Percentiles rank a stretch among this genome's conserved stretches.
Evolutionary conservation across 2,329 filamentous ascomycete species (phyloP).

Genomic region (Verticillium isaacii): DNA sequence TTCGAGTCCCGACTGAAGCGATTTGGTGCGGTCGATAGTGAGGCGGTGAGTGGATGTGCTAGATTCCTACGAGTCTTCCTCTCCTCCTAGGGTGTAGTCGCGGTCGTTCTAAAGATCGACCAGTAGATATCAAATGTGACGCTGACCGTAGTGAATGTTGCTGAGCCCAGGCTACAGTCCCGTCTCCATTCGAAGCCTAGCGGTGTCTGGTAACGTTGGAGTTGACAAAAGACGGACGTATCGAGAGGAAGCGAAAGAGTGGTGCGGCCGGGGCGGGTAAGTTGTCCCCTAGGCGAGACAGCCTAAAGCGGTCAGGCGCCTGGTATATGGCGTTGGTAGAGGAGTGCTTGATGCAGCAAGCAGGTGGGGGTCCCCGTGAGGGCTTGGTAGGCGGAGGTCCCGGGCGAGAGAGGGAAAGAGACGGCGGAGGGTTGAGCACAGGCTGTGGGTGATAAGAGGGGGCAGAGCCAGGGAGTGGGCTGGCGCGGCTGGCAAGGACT

Average conservation of each 20-base stretch:
- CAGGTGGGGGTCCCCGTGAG: slow-evolving; percentile 12
- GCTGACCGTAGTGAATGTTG: background rate
- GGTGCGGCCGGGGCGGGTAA: slow-evolving; percentile 6
- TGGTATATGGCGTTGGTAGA: slow-evolving; percentile 6
- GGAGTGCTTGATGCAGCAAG: slow-evolving; percentile 1
- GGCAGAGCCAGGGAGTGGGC: background rate
- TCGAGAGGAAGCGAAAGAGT: slow-evolving; percentile 6
- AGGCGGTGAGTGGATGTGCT: background rate
- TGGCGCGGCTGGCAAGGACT: background rate
- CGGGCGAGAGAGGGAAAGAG: background rate
- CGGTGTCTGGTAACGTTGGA: background rate
- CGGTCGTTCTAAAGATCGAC: background rate
- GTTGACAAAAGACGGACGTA: slow-evolving; percentile 1
- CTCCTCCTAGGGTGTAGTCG: background rate
- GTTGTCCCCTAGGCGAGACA: slow-evolving; percentile 3
- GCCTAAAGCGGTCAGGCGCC: background rate
- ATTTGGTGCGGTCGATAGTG: background rate
- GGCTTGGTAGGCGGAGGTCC: background rate
- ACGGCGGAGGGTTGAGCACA: background rate
- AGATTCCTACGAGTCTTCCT: background rate
- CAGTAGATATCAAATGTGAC: background rate
- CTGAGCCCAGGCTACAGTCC: background rate
- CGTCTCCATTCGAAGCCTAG: background rate
- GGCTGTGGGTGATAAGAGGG: background rate
- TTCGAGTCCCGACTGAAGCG: background rate